Percentiles rank a stretch among this genome's conserved stretches.
These are phyloP conservation scores for Pseudotulostoma volvatum DNA, from an alignment of 495 filamentous ascomycete species.

Conservation along the genomic window DNA sequence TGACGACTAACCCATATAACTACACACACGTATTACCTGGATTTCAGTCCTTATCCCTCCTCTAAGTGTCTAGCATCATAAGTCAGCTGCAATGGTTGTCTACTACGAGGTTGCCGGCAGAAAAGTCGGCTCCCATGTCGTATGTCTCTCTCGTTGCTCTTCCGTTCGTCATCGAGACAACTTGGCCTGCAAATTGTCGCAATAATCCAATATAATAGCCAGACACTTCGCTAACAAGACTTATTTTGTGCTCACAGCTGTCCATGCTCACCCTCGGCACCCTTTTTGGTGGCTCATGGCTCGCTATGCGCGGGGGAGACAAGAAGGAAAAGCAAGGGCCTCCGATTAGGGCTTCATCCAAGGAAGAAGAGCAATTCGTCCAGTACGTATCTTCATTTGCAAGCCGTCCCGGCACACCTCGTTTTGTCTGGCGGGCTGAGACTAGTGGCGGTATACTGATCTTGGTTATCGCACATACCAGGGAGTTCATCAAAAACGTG, in stretches of 20 bases:
- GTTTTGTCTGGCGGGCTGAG: background rate
- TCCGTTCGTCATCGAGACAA: conserved; percentile 2
- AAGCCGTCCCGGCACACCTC: background rate
- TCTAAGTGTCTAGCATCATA: too few species aligned
- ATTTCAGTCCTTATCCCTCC: too few species aligned
- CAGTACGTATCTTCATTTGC: too few species aligned
- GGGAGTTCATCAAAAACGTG: conserved; percentile 64
- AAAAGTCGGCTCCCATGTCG: conserved; percentile 84
- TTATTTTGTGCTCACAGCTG: conserved; percentile 40
- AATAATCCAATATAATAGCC: background rate
- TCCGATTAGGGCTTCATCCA: conserved; percentile 71
- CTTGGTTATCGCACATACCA: too few species aligned
- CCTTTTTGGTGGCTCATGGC: conserved; percentile 39
- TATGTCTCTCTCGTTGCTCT: conserved; percentile 34
- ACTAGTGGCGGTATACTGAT: background rate
- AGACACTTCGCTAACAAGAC: background rate
- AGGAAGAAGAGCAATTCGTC: conserved; percentile 95
- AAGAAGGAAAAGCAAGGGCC: conserved; percentile 43
- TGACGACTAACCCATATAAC: too few species aligned
- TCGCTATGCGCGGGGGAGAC: conserved; percentile 43
- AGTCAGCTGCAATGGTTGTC: conserved; percentile 80
- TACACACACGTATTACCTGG: too few species aligned
- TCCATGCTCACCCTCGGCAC: conserved; percentile 66
- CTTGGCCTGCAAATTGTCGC: conserved; percentile 3
- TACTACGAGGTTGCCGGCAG: conserved; percentile 75